Percentiles rank a stretch among this genome's conserved stretches.
phyloP scores from a whole-genome alignment of 1,139 yeast species.

The Pneumocystis oryctolagi region DNA sequence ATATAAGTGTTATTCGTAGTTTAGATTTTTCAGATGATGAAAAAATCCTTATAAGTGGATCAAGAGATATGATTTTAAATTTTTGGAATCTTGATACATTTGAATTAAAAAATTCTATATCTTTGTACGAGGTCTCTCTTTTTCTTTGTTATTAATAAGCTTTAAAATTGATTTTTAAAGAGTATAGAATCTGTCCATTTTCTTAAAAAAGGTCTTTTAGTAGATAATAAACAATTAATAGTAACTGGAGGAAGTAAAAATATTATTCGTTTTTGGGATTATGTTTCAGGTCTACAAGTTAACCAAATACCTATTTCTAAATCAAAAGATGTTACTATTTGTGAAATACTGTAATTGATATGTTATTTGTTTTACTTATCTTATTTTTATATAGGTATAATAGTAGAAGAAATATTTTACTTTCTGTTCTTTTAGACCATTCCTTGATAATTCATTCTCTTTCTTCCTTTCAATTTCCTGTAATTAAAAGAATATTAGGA shows the following conservation, averaged over 20 bases:
- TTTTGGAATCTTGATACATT: constrained; percentile 43
- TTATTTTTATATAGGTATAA: constrained; percentile 2
- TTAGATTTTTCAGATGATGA: constrained; percentile 47
- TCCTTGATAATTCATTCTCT: constrained; percentile 42
- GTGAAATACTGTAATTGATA: constrained; percentile 9
- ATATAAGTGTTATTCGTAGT: constrained; percentile 76
- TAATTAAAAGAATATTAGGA: constrained; percentile 57
- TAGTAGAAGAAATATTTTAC: constrained; percentile 18
- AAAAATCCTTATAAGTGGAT: constrained; percentile 55
- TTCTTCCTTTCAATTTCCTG: constrained; percentile 26
- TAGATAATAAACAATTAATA: constrained; percentile 27
- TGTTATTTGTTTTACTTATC: background rate
- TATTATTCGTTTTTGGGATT: constrained; percentile 47
- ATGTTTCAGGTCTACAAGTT: constrained; percentile 14
- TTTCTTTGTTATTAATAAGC: constrained; percentile 2
- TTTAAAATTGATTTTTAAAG: background rate
- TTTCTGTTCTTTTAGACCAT: constrained; percentile 63
- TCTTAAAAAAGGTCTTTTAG: constrained; percentile 24
- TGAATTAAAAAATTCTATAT: constrained; percentile 50
- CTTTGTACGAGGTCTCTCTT: constrained; percentile 40
- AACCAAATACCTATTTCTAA: constrained; percentile 11
- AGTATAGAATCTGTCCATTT: constrained; percentile 76
- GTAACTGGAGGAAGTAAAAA: constrained; percentile 79
- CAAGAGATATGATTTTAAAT: constrained; percentile 70
- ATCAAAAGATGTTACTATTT: constrained; percentile 17